phyloP scores from a whole-genome alignment of 192 early-diverging fungal species.

The Entomortierella beljakovae region DNA sequence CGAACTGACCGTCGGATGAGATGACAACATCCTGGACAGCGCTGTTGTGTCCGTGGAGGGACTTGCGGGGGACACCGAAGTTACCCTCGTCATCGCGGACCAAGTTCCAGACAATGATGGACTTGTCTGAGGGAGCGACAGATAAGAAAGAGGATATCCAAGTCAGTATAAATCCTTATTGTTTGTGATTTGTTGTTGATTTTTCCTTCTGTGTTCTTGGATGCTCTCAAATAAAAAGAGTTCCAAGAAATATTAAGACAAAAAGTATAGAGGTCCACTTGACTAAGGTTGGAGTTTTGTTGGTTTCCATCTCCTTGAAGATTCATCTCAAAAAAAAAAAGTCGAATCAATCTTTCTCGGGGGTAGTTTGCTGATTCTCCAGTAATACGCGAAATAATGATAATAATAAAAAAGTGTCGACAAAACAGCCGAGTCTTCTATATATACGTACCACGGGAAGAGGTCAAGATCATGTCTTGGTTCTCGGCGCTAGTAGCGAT shows the following conservation, averaged over 20 bases:
- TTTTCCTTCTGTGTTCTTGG: too few relatives aligned
- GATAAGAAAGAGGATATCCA: not conserved
- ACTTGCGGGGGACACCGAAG: conserved; percentile 91
- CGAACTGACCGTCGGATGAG: conserved; percentile 99
- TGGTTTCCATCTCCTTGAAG: too few relatives aligned
- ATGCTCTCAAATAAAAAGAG: too few relatives aligned
- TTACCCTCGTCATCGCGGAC: conserved; percentile 88
- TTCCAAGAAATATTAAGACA: too few relatives aligned
- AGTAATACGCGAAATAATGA: too few relatives aligned
- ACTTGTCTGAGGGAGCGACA: conserved; percentile 80
- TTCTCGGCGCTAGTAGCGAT: conserved; percentile 97
- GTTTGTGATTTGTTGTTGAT: too few relatives aligned
- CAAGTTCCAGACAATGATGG: conserved; percentile 98
- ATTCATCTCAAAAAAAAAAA: too few relatives aligned
- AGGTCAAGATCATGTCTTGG: conserved; percentile 97
- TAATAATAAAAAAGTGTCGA: too few relatives aligned
- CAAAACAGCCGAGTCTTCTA: not conserved
- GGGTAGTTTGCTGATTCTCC: too few relatives aligned
- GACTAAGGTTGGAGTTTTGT: too few relatives aligned
- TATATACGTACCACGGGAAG: conserved; percentile 85
- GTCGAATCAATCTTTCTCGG: too few relatives aligned
- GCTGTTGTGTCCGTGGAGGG: conserved; percentile 99
- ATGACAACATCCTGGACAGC: conserved; percentile 98
- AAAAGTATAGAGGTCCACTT: too few relatives aligned
- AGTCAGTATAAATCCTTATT: conserved; percentile 3